These are phyloP conservation scores for Linnemannia zychae DNA, from an alignment of 192 early-diverging fungal genomes.

Conservation along the genomic window DNA sequence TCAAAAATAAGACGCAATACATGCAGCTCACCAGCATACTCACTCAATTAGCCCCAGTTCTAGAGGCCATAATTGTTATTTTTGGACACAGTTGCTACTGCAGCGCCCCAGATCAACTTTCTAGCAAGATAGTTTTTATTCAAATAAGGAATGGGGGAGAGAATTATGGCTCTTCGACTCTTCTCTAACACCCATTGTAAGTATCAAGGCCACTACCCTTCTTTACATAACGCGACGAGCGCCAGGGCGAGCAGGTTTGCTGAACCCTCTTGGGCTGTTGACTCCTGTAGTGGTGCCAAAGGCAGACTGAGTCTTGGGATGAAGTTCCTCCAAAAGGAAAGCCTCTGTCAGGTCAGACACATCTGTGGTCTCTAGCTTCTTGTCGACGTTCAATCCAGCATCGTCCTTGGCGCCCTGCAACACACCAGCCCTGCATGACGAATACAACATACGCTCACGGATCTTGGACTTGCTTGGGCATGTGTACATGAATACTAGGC, in stretches of 20 bases:
- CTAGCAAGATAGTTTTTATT: no score
- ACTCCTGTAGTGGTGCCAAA: slow-evolving; percentile 7
- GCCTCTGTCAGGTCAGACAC: slow-evolving; percentile 66
- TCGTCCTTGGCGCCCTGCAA: slow-evolving; percentile 67
- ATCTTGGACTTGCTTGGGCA: slow-evolving; percentile 89
- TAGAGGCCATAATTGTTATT: no score
- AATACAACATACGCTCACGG: slow-evolving; percentile 92
- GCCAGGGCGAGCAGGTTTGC: slow-evolving; percentile 49
- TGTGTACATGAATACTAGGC: slow-evolving; percentile 87
- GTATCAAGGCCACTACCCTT: neutral
- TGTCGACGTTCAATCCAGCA: slow-evolving; percentile 66
- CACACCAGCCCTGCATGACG: slow-evolving; percentile 77
- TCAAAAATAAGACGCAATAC: slow-evolving; percentile 3
- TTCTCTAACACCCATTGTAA: no score
- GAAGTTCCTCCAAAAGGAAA: slow-evolving; percentile 69
- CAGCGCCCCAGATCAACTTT: no score
- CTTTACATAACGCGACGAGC: slow-evolving; percentile 52
- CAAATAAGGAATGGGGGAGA: no score
- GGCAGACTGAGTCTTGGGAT: slow-evolving; percentile 24
- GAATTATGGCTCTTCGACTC: no score
- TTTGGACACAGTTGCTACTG: no score
- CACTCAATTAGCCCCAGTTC: no score
- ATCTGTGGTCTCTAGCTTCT: slow-evolving; percentile 80
- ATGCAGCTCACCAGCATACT: neutral
- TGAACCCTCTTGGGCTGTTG: slow-evolving; percentile 29